phyloP scores from a whole-genome alignment of 169 alveolate genomes.

The Toxoplasma gondii region DNA sequence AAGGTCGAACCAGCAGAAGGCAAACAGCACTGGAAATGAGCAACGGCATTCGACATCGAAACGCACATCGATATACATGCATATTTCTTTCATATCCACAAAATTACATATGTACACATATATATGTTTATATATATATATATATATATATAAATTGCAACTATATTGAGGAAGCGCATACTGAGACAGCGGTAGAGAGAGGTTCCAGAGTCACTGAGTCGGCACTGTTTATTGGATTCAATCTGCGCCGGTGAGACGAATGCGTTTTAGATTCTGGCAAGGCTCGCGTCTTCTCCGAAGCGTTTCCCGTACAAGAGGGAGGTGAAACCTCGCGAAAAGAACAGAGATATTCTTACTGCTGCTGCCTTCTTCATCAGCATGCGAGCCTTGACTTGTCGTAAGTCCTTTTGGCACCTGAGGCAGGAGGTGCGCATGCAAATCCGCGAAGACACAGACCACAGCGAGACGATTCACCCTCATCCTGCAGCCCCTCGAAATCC shows the following conservation, averaged over 20 bases:
- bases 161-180: background rate
- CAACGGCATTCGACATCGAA: background rate
- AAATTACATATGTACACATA: too few species aligned
- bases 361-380: conserved; percentile 14
- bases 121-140: too few species aligned
- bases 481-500: background rate
- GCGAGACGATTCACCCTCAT: background rate
- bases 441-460: background rate
- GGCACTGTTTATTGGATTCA: background rate
- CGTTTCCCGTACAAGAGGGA: too few species aligned
- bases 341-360: background rate
- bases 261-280: too few species aligned
- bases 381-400: conserved; percentile 25
- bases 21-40: background rate
- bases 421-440: background rate
- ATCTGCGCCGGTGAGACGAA: too few species aligned
- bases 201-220: too few species aligned
- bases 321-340: too few species aligned
- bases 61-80: background rate
- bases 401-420: background rate
- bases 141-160: background rate
- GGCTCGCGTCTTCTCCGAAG: too few species aligned
- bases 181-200: too few species aligned
- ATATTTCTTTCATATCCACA: too few species aligned
- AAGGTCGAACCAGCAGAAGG: background rate